Percentiles rank a stretch among this genome's conserved stretches.
These are phyloP conservation scores for Apiospora sp. DNA, from an alignment of 2,329 filamentous ascomycete genomes.

Conservation along the genomic window DNA sequence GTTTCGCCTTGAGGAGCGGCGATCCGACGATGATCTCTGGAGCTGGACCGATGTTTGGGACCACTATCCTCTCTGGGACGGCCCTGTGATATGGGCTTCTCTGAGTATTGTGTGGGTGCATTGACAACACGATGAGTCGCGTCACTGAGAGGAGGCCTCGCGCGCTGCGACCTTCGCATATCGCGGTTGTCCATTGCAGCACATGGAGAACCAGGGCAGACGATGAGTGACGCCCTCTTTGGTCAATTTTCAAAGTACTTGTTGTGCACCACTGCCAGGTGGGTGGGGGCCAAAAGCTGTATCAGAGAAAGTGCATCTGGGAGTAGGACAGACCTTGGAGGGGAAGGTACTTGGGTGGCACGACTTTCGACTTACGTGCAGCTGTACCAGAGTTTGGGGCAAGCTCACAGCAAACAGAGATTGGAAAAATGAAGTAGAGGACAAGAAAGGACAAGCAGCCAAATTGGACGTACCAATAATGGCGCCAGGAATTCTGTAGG, in stretches of 20 bases:
- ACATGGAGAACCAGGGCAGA: conserved; percentile 25
- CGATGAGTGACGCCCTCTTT: conserved; percentile 12
- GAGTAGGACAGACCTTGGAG: conserved; percentile 20
- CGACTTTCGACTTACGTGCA: not conserved
- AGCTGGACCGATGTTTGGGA: conserved; percentile 34
- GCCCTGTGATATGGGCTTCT: conserved; percentile 19
- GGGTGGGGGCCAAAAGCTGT: not conserved
- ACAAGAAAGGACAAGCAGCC: not conserved
- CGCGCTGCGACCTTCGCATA: conserved; percentile 29
- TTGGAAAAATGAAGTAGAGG: not conserved
- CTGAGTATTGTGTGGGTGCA: conserved; percentile 32
- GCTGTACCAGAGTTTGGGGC: not conserved
- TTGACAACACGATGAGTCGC: conserved; percentile 41
- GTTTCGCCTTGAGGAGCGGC: not conserved
- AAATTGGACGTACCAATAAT: not conserved
- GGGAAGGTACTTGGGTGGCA: conserved; percentile 9
- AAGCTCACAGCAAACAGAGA: not conserved
- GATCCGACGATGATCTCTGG: conserved; percentile 4
- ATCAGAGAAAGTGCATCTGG: conserved; percentile 1
- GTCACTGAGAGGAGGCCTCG: conserved; percentile 41
- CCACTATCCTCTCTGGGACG: conserved; percentile 33
- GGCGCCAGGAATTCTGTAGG: not conserved
- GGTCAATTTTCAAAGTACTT: not conserved
- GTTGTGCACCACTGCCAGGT: not conserved
- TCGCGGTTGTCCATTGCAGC: conserved; percentile 37